These are phyloP conservation scores for Cercospora sp. DNA, from an alignment of 2,329 filamentous ascomycete genomes.

Conservation along the genomic window DNA sequence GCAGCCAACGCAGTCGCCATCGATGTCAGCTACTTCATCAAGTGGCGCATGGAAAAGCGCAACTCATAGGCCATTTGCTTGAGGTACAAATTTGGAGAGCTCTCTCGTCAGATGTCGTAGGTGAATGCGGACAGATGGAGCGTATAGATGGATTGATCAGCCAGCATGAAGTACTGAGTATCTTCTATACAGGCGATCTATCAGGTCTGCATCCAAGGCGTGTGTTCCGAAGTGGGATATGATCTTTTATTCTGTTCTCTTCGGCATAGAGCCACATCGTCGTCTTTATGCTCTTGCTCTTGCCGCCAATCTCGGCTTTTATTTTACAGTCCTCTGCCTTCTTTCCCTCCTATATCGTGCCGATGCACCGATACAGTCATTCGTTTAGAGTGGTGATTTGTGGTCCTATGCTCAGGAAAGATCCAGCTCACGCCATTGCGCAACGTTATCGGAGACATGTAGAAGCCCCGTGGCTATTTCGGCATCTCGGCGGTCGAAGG, in stretches of 20 bases:
- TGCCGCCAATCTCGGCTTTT: not conserved
- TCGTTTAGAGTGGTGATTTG: constrained; percentile 4
- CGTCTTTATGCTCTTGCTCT: not conserved
- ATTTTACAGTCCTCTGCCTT: not conserved
- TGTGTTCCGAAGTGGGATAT: not conserved
- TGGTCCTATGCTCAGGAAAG: not conserved
- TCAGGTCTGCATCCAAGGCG: not conserved
- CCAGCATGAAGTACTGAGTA: not conserved
- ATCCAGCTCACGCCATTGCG: not conserved
- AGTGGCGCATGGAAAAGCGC: constrained; percentile 51
- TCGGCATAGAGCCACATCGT: not conserved
- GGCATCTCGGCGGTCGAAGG: not conserved
- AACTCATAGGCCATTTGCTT: constrained; percentile 10
- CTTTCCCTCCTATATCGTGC: not conserved
- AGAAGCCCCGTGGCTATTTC: not conserved
- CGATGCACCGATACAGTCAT: too few relatives aligned
- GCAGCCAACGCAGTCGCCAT: constrained; percentile 62
- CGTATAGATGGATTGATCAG: not conserved
- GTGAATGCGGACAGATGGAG: not conserved
- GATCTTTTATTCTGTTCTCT: not conserved
- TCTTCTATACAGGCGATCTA: not conserved
- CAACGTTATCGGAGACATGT: not conserved
- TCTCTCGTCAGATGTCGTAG: not conserved
- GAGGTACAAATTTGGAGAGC: not conserved
- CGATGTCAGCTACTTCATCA: constrained; percentile 69